Evolutionary conservation across 192 early-diverging fungal species (phyloP).

Genomic region (Rhizophagus sp.): DNA sequence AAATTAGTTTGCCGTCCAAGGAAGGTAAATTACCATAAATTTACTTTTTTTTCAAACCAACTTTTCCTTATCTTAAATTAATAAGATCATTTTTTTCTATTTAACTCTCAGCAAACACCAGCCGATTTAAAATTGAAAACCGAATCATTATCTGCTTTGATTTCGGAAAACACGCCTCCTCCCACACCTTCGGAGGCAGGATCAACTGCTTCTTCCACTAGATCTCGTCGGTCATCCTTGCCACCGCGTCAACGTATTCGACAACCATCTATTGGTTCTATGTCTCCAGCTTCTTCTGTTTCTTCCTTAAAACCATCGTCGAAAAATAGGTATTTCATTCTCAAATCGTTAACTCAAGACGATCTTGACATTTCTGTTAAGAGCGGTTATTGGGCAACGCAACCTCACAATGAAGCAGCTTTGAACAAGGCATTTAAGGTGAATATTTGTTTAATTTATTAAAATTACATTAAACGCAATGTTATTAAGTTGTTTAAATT

Average conservation of each 20-base stretch:
- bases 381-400: slow-evolving; percentile 51
- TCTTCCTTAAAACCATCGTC: slow-evolving; percentile 35
- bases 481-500: neutral
- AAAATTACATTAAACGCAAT: too few relatives aligned
- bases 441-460: neutral
- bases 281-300: slow-evolving; percentile 30
- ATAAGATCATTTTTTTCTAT: neutral
- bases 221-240: slow-evolving; percentile 28
- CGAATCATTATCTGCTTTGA: neutral
- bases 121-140: slow-evolving; percentile 27
- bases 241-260: slow-evolving; percentile 21
- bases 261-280: slow-evolving; percentile 19
- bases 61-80: slow-evolving; percentile 4
- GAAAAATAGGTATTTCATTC: slow-evolving; percentile 47
- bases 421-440: slow-evolving; percentile 50
- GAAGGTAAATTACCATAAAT: slow-evolving; percentile 29
- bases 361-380: slow-evolving; percentile 53
- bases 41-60: neutral
- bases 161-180: slow-evolving; percentile 27
- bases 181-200: slow-evolving; percentile 26
- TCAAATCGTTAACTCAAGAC: slow-evolving; percentile 52
- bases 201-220: slow-evolving; percentile 28
- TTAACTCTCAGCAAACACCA: slow-evolving; percentile 15
- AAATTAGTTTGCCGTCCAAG: slow-evolving; percentile 48
- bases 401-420: slow-evolving; percentile 48